Base-by-base conservation (phyloP, 179 eudicot species). In the Carnegiea gigantea region DNA sequence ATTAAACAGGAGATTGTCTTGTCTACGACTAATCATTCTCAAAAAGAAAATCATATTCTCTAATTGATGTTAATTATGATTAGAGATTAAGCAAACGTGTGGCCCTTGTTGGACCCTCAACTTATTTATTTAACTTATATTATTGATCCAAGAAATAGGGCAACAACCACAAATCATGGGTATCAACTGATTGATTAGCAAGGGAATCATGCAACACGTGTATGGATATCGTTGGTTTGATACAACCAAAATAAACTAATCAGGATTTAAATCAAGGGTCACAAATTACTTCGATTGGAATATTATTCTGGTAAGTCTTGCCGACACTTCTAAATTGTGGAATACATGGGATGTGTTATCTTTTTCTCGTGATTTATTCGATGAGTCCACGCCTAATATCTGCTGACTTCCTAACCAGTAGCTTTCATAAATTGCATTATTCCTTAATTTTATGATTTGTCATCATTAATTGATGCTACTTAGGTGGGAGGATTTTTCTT, bases 251-350 rank as follows among this genome's bases (percentile, higher is more conserved):
- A 70, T 8, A 70, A 33, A 46, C 44, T 70, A 70, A 70, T 70
- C 73, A 36, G 21, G 73, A 36, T 70, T 70, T 36, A 9, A 33
- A 70, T 70, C 44, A 70, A 70, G 18, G 73, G 73, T 18, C 44
- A n/a, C 4, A 70, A 70, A 70, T 70, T 36, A 18, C 18, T 70
- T 4, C 36, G 43, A 30, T 30, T 68, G 73, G 73, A 70, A 70
- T 36, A 70, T 70, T 30, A 70, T 70, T 33, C 21, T 17, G 43
- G 36, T 70, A 70, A 70, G 73, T 6, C 73, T 33, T 70, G 73
- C 73, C 73, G 73, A 70, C 73, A 70, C 73, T 44, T 70, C 40
- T 36, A 17, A 40, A 70, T 70, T 70, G 73, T 36, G 73, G 46
- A 8, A 33, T 70, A 12, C n/a, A 70, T 36, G 21, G 73, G 73